phyloP scores from a whole-genome alignment of 129 eudicot species.

The Tagetes patula region DNA sequence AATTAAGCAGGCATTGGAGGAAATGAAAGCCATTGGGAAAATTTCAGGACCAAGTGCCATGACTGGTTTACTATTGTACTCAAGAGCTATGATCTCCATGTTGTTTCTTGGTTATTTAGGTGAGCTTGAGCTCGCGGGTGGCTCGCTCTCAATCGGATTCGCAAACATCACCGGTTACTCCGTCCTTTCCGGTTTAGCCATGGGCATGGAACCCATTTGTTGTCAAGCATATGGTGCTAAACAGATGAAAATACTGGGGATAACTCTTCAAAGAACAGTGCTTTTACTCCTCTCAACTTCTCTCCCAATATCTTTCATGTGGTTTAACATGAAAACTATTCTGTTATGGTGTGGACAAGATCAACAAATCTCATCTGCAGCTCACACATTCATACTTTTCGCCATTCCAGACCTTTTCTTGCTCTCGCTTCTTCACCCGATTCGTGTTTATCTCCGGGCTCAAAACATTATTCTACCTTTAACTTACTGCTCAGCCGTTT shows the following conservation, averaged over 20 bases:
- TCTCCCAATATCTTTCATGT: conserved; percentile 61
- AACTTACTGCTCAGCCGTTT: conserved; percentile 45
- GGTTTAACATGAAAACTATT: conserved; percentile 62
- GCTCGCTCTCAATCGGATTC: conserved; percentile 63
- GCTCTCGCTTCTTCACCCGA: conserved; percentile 59
- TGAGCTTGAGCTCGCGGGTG: conserved; percentile 65
- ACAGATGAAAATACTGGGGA: conserved; percentile 53
- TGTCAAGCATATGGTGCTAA: conserved; percentile 80
- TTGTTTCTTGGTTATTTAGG: conserved; percentile 69
- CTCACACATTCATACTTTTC: conserved; percentile 49
- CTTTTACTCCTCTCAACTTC: conserved; percentile 46
- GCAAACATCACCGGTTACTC: conserved; percentile 90
- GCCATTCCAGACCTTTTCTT: conserved; percentile 60
- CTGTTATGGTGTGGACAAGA: conserved; percentile 56
- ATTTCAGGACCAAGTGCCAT: conserved; percentile 69
- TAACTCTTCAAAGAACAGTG: conserved; percentile 63
- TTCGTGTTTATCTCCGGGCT: conserved; percentile 54
- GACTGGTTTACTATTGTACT: conserved; percentile 62
- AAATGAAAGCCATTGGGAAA: conserved; percentile 54
- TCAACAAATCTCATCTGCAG: conserved; percentile 45
- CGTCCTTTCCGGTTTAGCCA: conserved; percentile 63
- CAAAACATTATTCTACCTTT: conserved; percentile 60
- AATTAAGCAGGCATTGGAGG: conserved; percentile 50
- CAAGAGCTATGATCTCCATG: conserved; percentile 70
- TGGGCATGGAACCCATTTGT: conserved; percentile 86